phyloP scores from a whole-genome alignment of 805 yeast species.

The Tanozyma kutaoensis region DNA sequence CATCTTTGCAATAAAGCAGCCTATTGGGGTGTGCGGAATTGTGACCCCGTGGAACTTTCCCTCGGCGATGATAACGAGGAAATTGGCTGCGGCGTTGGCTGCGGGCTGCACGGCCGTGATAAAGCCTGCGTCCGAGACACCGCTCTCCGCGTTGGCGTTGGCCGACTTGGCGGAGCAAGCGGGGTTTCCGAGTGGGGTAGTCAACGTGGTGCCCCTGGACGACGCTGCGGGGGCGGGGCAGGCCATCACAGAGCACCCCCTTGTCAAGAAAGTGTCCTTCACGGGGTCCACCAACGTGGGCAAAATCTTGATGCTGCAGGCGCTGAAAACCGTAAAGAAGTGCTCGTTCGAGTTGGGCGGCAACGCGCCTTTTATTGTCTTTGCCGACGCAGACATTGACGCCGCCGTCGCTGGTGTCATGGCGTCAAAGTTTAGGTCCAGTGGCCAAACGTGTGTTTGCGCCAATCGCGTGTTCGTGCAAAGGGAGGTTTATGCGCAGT shows the following conservation, averaged over 20 bases:
- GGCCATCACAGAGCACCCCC: constrained; percentile 29
- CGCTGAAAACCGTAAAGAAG: constrained; percentile 7
- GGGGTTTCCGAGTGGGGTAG: constrained; percentile 58
- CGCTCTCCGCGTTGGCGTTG: constrained; percentile 58
- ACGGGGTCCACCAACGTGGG: constrained; percentile 11
- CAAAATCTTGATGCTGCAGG: constrained; percentile 8
- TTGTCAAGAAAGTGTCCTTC: constrained; percentile 7
- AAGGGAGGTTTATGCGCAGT: constrained; percentile 6
- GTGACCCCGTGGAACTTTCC: constrained; percentile 85
- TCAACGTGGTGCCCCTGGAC: constrained; percentile 38
- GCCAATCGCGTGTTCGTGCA: constrained; percentile 10
- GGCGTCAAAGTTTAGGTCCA: constrained; percentile 8
- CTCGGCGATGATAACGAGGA: constrained; percentile 62
- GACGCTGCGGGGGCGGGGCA: constrained; percentile 36
- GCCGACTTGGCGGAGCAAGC: constrained; percentile 50
- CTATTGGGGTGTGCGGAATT: constrained; percentile 73
- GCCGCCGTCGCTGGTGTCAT: constrained; percentile 8
- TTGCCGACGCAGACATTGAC: constrained; percentile 8
- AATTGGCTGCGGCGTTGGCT: constrained; percentile 65
- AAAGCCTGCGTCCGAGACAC: constrained; percentile 71
- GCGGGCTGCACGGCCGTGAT: constrained; percentile 70
- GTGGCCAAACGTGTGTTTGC: constrained; percentile 10
- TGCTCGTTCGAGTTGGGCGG: constrained; percentile 10
- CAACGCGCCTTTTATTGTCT: constrained; percentile 10
- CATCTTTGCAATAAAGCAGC: constrained; percentile 51